Base-by-base conservation (phyloP, 371 early-diverging fungal genomes). In the Rhizopus arrhizus region DNA sequence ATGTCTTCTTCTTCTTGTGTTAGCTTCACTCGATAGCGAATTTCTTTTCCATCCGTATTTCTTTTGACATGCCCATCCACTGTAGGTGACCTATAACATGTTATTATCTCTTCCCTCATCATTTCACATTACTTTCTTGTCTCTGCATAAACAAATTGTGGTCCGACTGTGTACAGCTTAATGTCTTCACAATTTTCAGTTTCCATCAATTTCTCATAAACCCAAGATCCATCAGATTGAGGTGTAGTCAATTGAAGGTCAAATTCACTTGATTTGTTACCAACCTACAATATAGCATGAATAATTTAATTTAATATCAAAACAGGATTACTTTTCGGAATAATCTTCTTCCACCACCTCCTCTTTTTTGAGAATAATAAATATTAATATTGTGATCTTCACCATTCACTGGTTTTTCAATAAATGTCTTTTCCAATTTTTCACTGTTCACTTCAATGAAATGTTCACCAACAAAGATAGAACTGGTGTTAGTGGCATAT, bases 341-440 rank as follows among this genome's bases (percentile, higher is more conserved):
- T 56, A 99, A 85, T 47, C 89, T 84, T 57, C 99, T 85, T 33
- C 91, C 93, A 32, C 98, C 95, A 51, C 97, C 97, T 28, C 96
- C 98, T 43, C 83, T 76, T 15, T 83, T 78, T 10, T 82, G 69
- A 28, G 88, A 81, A 74, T 94, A 98, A 78, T 98, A 98, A 49
- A 99, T 95, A 73, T 92, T 87, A 56, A 99, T 94, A 70, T 98
- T 97, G 75, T 99, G 99, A 70, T 98, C 88, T 72, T 99, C 99
- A 34, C 96, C 95, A 33, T 91, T 87, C 2, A 92, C 92, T 3
- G 99, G 99, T 69, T 99, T 99, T 66, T 99, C 99, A 16, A 98
- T 97, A 78, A 97, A 99, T 4, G 99, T 97, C 72, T 98, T 98
- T 47, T 68, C 69, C 31, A 99, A 71, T 13, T 68, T 75, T 57